Evolutionary conservation across 2,329 filamentous ascomycete species (phyloP).

Genomic region (Ophiostoma australiae): DNA sequence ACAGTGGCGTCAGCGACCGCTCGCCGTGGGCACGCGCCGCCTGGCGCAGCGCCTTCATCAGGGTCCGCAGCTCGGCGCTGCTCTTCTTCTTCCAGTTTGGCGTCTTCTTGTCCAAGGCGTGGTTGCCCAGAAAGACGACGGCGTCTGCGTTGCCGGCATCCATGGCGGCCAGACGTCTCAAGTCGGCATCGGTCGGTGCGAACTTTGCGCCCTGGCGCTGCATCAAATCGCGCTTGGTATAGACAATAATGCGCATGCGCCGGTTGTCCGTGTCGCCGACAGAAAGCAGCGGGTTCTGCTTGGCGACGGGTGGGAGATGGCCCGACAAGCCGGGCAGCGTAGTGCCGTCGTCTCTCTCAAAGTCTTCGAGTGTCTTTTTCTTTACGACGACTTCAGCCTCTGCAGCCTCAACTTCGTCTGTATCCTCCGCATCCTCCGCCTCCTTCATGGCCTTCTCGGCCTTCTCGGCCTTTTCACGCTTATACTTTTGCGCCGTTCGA

Average conservation of each 20-base stretch:
- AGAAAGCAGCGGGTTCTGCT: slow-evolving; percentile 47
- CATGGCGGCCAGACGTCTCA: slow-evolving; percentile 36
- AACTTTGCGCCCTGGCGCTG: slow-evolving; percentile 27
- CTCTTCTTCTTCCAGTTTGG: slow-evolving; percentile 37
- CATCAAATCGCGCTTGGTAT: slow-evolving; percentile 82
- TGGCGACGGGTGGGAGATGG: slow-evolving; percentile 7
- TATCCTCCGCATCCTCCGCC: background rate
- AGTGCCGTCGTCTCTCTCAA: background rate
- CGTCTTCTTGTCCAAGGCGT: slow-evolving; percentile 42
- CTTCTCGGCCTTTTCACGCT: background rate
- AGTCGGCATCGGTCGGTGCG: slow-evolving; percentile 23
- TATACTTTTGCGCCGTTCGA: background rate
- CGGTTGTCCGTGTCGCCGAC: slow-evolving; percentile 11
- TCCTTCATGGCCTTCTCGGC: background rate
- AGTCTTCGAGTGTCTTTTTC: background rate
- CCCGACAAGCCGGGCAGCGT: slow-evolving; percentile 21
- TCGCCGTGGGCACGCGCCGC: slow-evolving; percentile 41
- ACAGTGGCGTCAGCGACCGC: slow-evolving; percentile 70
- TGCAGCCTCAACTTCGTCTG: background rate
- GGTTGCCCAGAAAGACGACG: slow-evolving; percentile 33
- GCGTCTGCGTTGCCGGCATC: slow-evolving; percentile 39
- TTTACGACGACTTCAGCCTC: background rate
- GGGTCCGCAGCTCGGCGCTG: slow-evolving; percentile 26
- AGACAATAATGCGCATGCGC: slow-evolving; percentile 65
- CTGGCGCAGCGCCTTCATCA: slow-evolving; percentile 48